These are phyloP conservation scores for Lentithecium fluviatile DNA, from an alignment of 495 filamentous ascomycete genomes.

Conservation along the genomic window DNA sequence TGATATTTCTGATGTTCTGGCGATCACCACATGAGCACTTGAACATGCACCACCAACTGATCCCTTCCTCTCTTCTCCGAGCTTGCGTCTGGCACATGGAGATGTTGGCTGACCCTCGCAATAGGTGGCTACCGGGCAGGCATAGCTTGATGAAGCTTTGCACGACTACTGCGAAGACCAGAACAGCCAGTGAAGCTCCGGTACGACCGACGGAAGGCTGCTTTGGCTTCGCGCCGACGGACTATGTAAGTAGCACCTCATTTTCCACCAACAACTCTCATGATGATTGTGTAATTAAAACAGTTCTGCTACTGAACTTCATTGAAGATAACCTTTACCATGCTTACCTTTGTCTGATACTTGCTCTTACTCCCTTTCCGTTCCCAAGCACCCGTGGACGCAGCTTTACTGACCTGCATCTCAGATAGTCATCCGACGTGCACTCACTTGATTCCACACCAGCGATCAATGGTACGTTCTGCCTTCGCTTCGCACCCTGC, in stretches of 20 bases:
- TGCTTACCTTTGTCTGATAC: conserved; percentile 25
- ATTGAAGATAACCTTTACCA: conserved; percentile 46
- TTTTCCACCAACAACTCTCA: conserved; percentile 13
- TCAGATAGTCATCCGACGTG: neutral
- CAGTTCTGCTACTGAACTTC: conserved; percentile 51
- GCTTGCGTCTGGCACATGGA: neutral
- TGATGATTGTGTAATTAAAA: conserved; percentile 47
- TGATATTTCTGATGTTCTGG: conserved; percentile 55
- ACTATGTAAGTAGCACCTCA: conserved; percentile 3
- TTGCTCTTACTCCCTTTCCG: neutral
- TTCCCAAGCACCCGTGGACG: neutral
- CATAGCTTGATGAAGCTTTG: too few species aligned
- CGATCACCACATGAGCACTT: conserved; percentile 77
- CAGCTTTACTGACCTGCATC: neutral
- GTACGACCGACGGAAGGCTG: too few species aligned
- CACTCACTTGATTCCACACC: neutral
- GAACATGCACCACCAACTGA: conserved; percentile 99
- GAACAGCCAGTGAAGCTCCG: neutral
- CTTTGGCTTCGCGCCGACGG: too few species aligned
- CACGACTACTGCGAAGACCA: too few species aligned
- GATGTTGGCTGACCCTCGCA: conserved; percentile 6
- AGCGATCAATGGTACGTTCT: conserved; percentile 7
- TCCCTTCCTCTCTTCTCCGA: neutral
- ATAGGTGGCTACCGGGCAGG: neutral
- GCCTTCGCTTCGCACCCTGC: conserved; percentile 27